phyloP scores from a whole-genome alignment of 805 yeast genomes.

The Blastobotrys terrestris region DNA sequence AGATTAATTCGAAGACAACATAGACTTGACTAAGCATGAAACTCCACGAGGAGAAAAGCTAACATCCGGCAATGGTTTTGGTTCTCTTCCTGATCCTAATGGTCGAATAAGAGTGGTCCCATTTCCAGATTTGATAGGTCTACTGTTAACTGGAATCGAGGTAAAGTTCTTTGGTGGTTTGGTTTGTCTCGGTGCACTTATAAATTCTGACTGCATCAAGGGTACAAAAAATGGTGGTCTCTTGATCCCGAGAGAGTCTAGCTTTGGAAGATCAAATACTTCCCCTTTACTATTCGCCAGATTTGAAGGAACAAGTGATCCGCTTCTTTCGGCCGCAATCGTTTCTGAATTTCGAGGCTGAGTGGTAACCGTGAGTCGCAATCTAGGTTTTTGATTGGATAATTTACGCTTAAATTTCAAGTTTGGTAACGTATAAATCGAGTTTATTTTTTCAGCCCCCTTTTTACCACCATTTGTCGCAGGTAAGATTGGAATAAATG shows the following conservation, averaged over 20 bases:
- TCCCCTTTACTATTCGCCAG: neutral
- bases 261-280: neutral
- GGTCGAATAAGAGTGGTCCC: neutral
- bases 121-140: neutral
- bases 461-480: neutral
- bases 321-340: neutral
- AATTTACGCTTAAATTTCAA: neutral
- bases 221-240: neutral
- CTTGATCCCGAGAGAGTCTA: neutral
- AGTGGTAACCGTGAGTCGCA: neutral
- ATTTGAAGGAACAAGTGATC: neutral
- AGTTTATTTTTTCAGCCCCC: neutral
- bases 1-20: neutral
- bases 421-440: neutral
- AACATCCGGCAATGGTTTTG: neutral
- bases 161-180: neutral
- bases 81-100: neutral
- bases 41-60: neutral
- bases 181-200: neutral
- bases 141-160: neutral
- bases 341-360: neutral
- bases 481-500: neutral
- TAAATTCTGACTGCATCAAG: neutral
- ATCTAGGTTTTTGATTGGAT: neutral
- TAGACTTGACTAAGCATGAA: neutral